Base-by-base conservation (phyloP, 768 basidiomycete genomes). In the Agrocybe chaxingu region DNA sequence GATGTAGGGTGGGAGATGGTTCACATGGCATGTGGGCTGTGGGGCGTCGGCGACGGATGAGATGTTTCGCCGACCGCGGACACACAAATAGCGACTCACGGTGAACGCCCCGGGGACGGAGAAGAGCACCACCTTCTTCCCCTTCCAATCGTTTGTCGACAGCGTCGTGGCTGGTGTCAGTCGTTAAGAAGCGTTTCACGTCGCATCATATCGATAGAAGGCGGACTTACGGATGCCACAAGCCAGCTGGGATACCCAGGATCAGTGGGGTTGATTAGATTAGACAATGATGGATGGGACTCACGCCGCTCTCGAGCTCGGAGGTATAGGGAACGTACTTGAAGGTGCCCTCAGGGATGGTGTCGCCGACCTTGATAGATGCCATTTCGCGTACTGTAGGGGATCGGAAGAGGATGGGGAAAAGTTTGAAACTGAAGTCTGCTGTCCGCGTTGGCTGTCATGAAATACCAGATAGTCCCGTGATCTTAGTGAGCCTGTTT, bases 41-140 rank as follows among this genome's bases (percentile, higher is more conserved):
- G 48, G 45, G 8, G 37, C 13, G 36, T 74, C 75, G 60, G 79
- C 59, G 82, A 47, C 58, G 39, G 44, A 40, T 32, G 44, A 48
- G 39, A 47, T 48, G 42, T 49, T 33, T 18, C 24, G 41, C n/a
- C 13, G 5, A 31, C 30, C 6, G n/a, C 38, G 32, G 18, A 52
- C 13, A 40, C 34, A 60, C 24, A 5, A 24, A 24, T 24, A 1
- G 24, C 24, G 24, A 24, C 83, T 52, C 54, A 89, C 88, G 11
- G 88, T 88, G 72, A 90, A 89, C 11, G 88, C 87, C 41, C 89
- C 89, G 12, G 89, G 89, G 32, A 90, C 87, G 50, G 86, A 73
- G 64, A 92, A 77, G 46, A 91, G 61, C 34, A 91, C 85, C 45
- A 92, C 86, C 64, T 86, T 88, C 74, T 92, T 92, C 61, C 83